phyloP scores from a whole-genome alignment of 2,329 filamentous ascomycete genomes.

The Rhinocladiella mackenziei region DNA sequence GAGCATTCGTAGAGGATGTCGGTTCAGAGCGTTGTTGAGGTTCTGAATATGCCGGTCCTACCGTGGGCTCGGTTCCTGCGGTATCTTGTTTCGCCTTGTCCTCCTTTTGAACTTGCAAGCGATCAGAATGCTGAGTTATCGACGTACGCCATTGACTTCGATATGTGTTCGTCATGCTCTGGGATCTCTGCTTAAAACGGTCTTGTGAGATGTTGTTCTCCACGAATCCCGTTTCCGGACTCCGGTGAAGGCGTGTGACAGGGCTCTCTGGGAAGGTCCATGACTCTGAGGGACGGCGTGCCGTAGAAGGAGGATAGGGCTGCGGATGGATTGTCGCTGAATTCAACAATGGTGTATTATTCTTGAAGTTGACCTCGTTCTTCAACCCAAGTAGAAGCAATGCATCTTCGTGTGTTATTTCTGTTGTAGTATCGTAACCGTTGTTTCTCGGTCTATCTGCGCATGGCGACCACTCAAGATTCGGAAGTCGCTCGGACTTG shows the following conservation, averaged over 20 bases:
- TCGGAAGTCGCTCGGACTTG: slow-evolving; percentile 54
- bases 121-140: not conserved
- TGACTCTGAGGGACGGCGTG: not conserved
- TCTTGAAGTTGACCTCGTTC: slow-evolving; percentile 29
- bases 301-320: slow-evolving; percentile 10
- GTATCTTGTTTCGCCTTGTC: not conserved
- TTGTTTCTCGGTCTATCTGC: slow-evolving; percentile 33
- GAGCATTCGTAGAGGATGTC: slow-evolving; percentile 2
- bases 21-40: not conserved
- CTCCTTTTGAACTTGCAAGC: not conserved
- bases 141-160: not conserved
- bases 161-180: not conserved
- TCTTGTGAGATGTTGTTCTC: not conserved
- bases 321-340: slow-evolving; percentile 6
- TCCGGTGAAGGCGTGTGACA: slow-evolving; percentile 7
- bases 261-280: slow-evolving; percentile 3
- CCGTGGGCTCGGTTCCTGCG: not conserved
- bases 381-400: slow-evolving; percentile 45
- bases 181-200: not conserved
- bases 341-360: slow-evolving; percentile 15
- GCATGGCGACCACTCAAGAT: slow-evolving; percentile 35
- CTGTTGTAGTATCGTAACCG: slow-evolving; percentile 32
- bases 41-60: not conserved
- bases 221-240: not conserved
- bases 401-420: slow-evolving; percentile 46